phyloP scores from a whole-genome alignment of 352 stramenopile genomes.

The Elongisporangium anandrum region DNA sequence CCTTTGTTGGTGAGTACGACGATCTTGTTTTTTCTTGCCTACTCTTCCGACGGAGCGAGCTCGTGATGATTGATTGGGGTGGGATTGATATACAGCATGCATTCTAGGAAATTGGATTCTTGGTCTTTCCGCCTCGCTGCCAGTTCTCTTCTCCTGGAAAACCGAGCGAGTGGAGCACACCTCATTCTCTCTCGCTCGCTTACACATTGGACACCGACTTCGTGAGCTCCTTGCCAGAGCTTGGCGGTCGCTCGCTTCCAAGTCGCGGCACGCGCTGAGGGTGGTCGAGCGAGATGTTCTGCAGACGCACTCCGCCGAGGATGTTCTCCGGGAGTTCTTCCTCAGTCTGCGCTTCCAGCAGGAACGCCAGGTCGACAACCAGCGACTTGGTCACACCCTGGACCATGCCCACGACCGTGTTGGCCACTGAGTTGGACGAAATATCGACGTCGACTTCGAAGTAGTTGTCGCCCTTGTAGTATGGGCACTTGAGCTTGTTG shows the following conservation, averaged over 20 bases:
- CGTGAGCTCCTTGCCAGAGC: not conserved
- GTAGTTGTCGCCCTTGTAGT: constrained; percentile 88
- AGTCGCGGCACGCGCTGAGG: constrained; percentile 43
- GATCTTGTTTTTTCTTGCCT: not conserved
- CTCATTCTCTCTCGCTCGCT: not conserved
- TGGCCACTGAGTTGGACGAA: constrained; percentile 89
- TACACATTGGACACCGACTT: not conserved
- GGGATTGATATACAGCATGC: not conserved
- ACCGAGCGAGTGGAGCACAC: not conserved
- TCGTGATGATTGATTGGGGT: not conserved
- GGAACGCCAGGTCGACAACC: constrained; percentile 87
- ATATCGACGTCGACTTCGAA: constrained; percentile 97
- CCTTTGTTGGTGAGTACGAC: not conserved
- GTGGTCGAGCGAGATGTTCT: constrained; percentile 82
- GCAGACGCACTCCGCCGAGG: constrained; percentile 72
- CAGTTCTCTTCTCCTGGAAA: not conserved
- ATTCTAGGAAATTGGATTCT: not conserved
- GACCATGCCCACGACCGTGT: constrained; percentile 86
- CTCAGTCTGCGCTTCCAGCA: constrained; percentile 79
- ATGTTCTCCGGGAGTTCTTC: constrained; percentile 86
- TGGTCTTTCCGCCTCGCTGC: not conserved
- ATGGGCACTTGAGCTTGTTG: constrained; percentile 94
- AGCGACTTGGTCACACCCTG: constrained; percentile 87
- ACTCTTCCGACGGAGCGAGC: not conserved
- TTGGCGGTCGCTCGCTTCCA: not conserved